phyloP scores from a whole-genome alignment of 768 basidiomycete genomes.

The Phlebiopsis flavidoalba region DNA sequence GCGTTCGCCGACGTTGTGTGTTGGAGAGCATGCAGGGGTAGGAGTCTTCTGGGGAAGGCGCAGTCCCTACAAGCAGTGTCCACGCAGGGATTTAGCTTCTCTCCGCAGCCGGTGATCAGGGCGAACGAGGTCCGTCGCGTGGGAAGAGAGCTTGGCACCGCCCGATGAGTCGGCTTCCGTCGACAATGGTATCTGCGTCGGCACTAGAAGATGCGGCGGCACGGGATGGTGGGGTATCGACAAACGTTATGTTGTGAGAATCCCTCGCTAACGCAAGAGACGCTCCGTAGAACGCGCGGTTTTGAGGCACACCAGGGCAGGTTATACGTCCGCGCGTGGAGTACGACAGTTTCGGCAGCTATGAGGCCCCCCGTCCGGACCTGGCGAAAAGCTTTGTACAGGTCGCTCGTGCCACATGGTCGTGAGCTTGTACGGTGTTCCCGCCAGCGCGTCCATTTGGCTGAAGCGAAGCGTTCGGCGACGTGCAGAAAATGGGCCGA shows the following conservation, averaged over 20 bases:
- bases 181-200: slow-evolving; percentile 1
- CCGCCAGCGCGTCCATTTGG: slow-evolving; percentile 25
- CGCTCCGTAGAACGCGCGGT: slow-evolving; percentile 38
- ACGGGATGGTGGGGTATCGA: not conserved
- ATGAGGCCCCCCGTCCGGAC: slow-evolving; percentile 14
- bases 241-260: slow-evolving; percentile 22
- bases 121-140: slow-evolving; percentile 17
- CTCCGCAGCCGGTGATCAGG: slow-evolving; percentile 20
- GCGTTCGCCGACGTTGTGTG: not conserved
- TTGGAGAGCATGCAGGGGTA: slow-evolving; percentile 20
- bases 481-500: slow-evolving; percentile 32
- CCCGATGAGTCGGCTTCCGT: not conserved
- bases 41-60: slow-evolving; percentile 15
- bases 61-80: slow-evolving; percentile 14
- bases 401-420: slow-evolving; percentile 26
- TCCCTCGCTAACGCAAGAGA: slow-evolving; percentile 26
- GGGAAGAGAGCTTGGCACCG: slow-evolving; percentile 4
- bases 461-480: slow-evolving; percentile 30
- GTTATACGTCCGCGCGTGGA: slow-evolving; percentile 26
- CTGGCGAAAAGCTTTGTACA: slow-evolving; percentile 15
- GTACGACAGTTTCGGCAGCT: slow-evolving; percentile 27
- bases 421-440: slow-evolving; percentile 22
- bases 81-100: slow-evolving; percentile 20
- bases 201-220: not conserved
- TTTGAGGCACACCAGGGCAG: slow-evolving; percentile 28